Conservation (phyloP, 371 early-diverging fungal genomes). For the Actinomortierella ambigua region DNA sequence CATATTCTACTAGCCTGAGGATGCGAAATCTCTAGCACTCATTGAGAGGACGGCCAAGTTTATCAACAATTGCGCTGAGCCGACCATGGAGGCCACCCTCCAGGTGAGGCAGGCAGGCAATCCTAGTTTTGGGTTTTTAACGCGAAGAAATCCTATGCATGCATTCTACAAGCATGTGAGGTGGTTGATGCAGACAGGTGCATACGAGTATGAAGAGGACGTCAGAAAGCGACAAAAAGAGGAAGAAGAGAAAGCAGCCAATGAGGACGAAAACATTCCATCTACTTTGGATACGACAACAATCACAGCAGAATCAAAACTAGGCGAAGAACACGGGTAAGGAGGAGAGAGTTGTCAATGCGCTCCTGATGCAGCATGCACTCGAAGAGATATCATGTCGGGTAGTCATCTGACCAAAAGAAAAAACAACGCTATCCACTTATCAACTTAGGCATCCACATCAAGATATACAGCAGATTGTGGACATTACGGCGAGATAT, state of each 20-base stretch:
- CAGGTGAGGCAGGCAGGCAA: conserved; percentile 73
- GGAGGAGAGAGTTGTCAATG: no score
- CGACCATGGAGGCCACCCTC: conserved; percentile 67
- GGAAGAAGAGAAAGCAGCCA: conserved; percentile 32
- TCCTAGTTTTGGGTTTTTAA: conserved; percentile 68
- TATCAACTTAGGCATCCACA: no score
- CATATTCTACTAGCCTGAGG: conserved; percentile 50
- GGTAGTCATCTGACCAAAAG: no score
- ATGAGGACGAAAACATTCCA: conserved; percentile 1
- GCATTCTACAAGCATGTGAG: conserved; percentile 68
- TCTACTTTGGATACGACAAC: background rate
- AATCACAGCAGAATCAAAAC: no score
- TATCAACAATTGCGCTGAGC: conserved; percentile 54
- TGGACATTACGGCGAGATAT: no score
- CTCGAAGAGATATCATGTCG: no score
- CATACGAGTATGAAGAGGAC: conserved; percentile 53
- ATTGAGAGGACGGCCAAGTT: conserved; percentile 70
- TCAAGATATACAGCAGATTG: no score
- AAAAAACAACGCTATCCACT: no score
- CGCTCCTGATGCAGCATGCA: no score
- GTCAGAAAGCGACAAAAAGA: conserved; percentile 21
- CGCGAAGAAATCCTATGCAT: conserved; percentile 53
- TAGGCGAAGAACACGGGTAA: no score
- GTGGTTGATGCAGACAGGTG: conserved; percentile 61
- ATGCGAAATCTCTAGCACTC: conserved; percentile 57